These are phyloP conservation scores for Picea sitchensis DNA, from an alignment of 75 land plant species.

Conservation along the genomic window DNA sequence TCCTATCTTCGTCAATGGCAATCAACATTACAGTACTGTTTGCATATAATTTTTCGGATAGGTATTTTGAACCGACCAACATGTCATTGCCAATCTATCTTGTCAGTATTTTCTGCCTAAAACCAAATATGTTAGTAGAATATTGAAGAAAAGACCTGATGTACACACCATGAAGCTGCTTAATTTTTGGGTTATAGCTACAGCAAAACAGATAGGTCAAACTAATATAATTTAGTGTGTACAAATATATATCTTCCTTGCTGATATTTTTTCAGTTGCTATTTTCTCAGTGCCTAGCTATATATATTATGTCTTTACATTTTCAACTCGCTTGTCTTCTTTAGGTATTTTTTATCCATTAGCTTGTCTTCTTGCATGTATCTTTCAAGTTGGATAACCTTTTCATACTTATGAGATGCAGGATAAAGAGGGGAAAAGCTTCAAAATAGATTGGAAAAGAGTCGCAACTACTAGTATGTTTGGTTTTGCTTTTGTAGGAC, in stretches of 20 bases:
- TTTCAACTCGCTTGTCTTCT: not conserved
- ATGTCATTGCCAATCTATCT: not conserved
- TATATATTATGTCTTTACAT: not conserved
- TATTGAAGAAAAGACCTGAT: no score
- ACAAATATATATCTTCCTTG: not conserved
- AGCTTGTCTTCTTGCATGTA: not conserved
- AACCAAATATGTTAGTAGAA: not conserved
- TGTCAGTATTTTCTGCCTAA: not conserved
- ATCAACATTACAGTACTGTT: no score
- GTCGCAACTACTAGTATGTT: constrained; percentile 76
- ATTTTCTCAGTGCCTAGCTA: not conserved
- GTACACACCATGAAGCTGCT: not conserved
- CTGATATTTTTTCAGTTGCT: not conserved
- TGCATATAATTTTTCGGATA: no score
- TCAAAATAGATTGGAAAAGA: constrained; percentile 73
- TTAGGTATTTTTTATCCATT: not conserved
- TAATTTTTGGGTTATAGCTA: not conserved
- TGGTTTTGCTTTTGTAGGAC: constrained; percentile 95
- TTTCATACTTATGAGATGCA: not conserved
- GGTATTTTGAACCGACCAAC: not conserved
- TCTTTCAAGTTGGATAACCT: constrained; percentile 1
- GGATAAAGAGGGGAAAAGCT: constrained; percentile 22
- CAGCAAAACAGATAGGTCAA: not conserved
- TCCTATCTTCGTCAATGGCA: no score
- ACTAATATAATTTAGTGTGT: not conserved